phyloP scores from a whole-genome alignment of 1,284 basidiomycete species.

The Microbotryum lychnidis-dioicae region DNA sequence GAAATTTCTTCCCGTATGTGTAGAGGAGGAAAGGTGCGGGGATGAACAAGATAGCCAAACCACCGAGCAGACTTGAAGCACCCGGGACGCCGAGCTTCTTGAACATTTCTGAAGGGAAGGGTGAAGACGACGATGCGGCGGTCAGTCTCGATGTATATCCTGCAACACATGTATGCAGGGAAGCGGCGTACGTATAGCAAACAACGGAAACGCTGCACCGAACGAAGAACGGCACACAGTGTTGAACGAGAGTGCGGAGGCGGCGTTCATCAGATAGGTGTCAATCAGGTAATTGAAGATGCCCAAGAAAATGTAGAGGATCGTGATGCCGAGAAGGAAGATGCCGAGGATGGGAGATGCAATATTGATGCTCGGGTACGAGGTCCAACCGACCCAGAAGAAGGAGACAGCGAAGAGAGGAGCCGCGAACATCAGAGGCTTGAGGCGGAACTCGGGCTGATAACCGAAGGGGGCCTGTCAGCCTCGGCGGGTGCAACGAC shows the following conservation, averaged over 20 bases:
- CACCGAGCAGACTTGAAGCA: conserved; percentile 42
- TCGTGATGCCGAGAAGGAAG: conserved; percentile 14
- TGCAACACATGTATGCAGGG: too few species aligned
- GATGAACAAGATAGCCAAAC: conserved; percentile 38
- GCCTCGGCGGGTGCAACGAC: too few species aligned
- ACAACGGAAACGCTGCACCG: conserved; percentile 47
- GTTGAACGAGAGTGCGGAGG: conserved; percentile 46
- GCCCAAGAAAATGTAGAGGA: conserved; percentile 38
- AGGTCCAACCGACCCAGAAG: conserved; percentile 41
- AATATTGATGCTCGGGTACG: conserved; percentile 30
- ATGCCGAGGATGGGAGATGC: conserved; percentile 22
- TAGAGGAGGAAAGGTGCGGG: conserved; percentile 44
- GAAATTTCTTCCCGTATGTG: conserved; percentile 44
- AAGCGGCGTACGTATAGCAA: conserved; percentile 34
- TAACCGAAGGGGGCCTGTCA: too few species aligned
- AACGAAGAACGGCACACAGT: conserved; percentile 47
- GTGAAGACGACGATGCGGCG: neutral
- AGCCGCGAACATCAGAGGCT: conserved; percentile 34
- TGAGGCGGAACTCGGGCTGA: conserved; percentile 35
- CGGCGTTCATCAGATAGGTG: conserved; percentile 39
- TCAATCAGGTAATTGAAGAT: conserved; percentile 27
- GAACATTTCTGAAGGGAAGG: conserved; percentile 43
- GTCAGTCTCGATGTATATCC: neutral
- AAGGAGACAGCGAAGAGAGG: conserved; percentile 41
- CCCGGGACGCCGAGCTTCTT: conserved; percentile 44